Percentiles rank a stretch among this genome's conserved stretches.
Evolutionary conservation across 1,284 basidiomycete genomes (phyloP).

Genomic region (Boletus semigastroideus): DNA sequence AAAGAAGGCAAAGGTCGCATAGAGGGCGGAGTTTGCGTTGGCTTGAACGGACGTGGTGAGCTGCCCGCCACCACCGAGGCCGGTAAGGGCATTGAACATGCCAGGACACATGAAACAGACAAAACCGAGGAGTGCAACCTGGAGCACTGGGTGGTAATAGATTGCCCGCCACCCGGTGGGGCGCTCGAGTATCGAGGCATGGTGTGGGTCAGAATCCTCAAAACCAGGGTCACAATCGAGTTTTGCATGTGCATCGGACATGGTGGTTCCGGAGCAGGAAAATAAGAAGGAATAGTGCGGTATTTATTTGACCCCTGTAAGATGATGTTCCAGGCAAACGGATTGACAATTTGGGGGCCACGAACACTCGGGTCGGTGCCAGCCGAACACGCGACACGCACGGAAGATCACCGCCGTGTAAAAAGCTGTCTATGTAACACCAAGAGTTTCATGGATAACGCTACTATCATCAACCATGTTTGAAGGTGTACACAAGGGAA

Average conservation of each 20-base stretch:
- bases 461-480: too few species aligned
- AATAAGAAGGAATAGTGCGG: not conserved
- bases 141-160: constrained; percentile 37
- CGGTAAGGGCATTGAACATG: constrained; percentile 35
- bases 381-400: too few species aligned
- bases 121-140: constrained; percentile 38
- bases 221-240: constrained; percentile 3
- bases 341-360: too few species aligned
- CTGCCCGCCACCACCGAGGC: constrained; percentile 42
- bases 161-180: constrained; percentile 32
- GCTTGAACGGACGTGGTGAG: constrained; percentile 32
- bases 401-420: too few species aligned
- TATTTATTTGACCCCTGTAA: constrained; percentile 5
- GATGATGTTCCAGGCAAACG: too few species aligned
- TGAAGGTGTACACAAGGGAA: too few species aligned
- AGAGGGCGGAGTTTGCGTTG: constrained; percentile 42
- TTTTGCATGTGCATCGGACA: constrained; percentile 22
- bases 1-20: constrained; percentile 47
- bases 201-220: constrained; percentile 11
- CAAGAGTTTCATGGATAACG: too few species aligned
- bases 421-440: too few species aligned
- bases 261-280: constrained; percentile 3
- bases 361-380: too few species aligned
- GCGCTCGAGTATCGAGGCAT: constrained; percentile 25
- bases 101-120: constrained; percentile 42